Evolutionary conservation across 352 stramenopile species (phyloP).

Genomic region (Lagenidium sp.): DNA sequence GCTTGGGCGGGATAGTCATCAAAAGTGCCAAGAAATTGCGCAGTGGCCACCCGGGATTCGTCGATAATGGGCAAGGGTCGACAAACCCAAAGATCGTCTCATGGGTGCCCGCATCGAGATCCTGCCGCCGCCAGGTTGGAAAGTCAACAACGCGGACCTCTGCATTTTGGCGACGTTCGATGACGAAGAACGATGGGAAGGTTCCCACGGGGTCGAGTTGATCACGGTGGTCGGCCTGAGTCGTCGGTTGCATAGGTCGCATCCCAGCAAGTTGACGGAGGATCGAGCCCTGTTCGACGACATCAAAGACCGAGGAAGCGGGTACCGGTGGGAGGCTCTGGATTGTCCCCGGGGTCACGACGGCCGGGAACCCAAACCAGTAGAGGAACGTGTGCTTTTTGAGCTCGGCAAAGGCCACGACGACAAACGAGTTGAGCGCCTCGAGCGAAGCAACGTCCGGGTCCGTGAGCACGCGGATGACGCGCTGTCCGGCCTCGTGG

Average conservation of each 20-base stretch:
- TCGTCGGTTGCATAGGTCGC: slow-evolving; percentile 10
- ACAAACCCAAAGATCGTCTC: slow-evolving; percentile 82
- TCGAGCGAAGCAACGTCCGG: slow-evolving; percentile 19
- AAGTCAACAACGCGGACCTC: slow-evolving; percentile 8
- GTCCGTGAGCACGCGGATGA: slow-evolving; percentile 24
- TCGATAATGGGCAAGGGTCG: slow-evolving; percentile 69
- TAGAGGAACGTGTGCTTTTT: slow-evolving; percentile 92
- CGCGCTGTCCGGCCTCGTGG: slow-evolving; percentile 21
- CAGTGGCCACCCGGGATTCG: slow-evolving; percentile 82
- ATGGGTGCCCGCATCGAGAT: background rate
- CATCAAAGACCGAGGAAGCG: slow-evolving; percentile 24
- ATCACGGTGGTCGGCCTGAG: too few species aligned
- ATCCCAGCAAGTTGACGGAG: slow-evolving; percentile 35
- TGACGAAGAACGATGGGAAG: slow-evolving; percentile 60
- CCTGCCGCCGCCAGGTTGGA: slow-evolving; percentile 3
- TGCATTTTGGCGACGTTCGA: slow-evolving; percentile 29
- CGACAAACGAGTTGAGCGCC: slow-evolving; percentile 75
- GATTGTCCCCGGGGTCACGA: slow-evolving; percentile 35
- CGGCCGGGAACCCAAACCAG: slow-evolving; percentile 89
- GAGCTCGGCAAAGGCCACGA: slow-evolving; percentile 89
- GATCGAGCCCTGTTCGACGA: slow-evolving; percentile 23
- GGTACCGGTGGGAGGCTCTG: slow-evolving; percentile 14
- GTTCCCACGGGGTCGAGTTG: slow-evolving; percentile 5
- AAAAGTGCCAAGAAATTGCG: slow-evolving; percentile 80
- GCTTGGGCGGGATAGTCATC: slow-evolving; percentile 21